phyloP scores from a whole-genome alignment of 2,329 filamentous ascomycete species.

The Hypoxylon sp. region DNA sequence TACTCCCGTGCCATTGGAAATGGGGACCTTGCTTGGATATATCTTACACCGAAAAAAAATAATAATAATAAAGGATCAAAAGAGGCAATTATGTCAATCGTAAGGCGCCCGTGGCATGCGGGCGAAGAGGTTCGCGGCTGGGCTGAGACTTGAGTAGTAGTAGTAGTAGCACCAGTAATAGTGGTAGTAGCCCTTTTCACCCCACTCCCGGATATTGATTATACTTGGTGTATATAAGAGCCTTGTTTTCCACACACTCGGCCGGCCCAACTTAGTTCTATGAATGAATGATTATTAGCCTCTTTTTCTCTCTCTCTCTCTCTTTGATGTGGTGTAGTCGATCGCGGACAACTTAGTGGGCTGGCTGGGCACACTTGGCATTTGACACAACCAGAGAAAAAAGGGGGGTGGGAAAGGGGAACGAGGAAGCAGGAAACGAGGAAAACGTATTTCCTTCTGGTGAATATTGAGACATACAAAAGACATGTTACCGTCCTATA shows the following conservation, averaged over 20 bases:
- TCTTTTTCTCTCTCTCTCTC: not conserved
- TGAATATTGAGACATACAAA: constrained; percentile 1
- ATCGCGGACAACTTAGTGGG: not conserved
- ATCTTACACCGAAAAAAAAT: not conserved
- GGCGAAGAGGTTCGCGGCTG: not conserved
- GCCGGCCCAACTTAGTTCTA: not conserved
- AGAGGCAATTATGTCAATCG: not conserved
- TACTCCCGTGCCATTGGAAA: constrained; percentile 18
- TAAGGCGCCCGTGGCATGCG: not conserved
- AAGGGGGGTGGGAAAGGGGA: not conserved
- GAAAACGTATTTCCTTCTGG: not conserved
- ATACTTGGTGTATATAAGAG: not conserved
- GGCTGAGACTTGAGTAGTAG: not conserved
- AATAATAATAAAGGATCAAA: too few species aligned
- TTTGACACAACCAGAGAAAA: not conserved
- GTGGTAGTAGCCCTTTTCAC: not conserved
- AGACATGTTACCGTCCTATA: not conserved
- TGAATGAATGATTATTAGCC: not conserved
- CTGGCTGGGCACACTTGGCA: not conserved
- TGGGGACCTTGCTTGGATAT: constrained; percentile 7
- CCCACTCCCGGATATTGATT: not conserved
- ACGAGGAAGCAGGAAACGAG: not conserved
- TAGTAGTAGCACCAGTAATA: not conserved
- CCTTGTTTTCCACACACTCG: not conserved
- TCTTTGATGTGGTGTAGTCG: not conserved